Base-by-base conservation (phyloP, 108 stramenopile genomes). In the Craspedostauros australis region DNA sequence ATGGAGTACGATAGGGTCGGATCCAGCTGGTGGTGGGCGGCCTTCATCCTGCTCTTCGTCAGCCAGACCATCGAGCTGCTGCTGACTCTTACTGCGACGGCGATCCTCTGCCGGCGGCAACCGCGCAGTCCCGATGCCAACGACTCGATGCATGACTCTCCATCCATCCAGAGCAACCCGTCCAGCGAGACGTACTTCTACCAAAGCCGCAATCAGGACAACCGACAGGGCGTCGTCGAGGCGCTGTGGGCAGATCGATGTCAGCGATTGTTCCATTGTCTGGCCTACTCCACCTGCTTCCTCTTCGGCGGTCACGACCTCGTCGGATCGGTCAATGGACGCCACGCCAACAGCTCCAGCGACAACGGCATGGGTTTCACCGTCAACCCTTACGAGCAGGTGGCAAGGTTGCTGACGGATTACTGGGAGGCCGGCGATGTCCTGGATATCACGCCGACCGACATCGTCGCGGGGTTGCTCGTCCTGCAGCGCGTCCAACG, bases 251-350 rank as follows among this genome's bases (percentile, higher is more conserved):
- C 75, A 26, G 65, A 76, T 49, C 76, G 74, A 56, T 86, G 90
- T 52, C 61, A 55, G n/a, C 39, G 20, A 37, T 60, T 53, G 57
- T 91, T 83, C 58, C 72, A 83, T 46, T 87, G 73, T 32, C 50
- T 76, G 14, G 50, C 65, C 0, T 45, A 75, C 9, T 54, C 73
- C 39, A 93, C 87, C 8, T 93, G 91, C 48, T 93, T 75, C 52
- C 34, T 93, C 34, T 93, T 89, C 62, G 91, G 91, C 14, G 91
- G 91, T 29, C 68, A 74, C 26, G 79, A 85, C 15, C 50, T 84
- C 31, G 47, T 69, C 14, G 50, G 64, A 9, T 55, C 58, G 25
- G 49, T 12, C 5, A 38, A 33, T 9, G 47, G 12, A 33, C 9
- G 21, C 42, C 33, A 46, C 15, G 33, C 37, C 14, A 36, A 14